phyloP scores from a whole-genome alignment of 106 monocot genomes.

The Dendrobium nobile region DNA sequence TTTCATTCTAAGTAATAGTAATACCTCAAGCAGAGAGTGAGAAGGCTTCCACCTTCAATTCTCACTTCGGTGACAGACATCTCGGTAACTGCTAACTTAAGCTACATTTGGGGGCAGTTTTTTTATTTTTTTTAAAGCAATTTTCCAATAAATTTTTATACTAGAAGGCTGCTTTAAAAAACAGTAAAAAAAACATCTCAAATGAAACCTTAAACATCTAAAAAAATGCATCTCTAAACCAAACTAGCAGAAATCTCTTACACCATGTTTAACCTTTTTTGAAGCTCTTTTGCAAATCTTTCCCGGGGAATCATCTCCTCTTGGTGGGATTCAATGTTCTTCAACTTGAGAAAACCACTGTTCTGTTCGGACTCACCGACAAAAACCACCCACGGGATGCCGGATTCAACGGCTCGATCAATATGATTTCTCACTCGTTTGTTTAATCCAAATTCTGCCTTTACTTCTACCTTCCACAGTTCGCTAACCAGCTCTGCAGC shows the following conservation, averaged over 20 bases:
- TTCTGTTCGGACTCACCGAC: conserved; percentile 61
- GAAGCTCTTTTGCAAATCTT: conserved; percentile 46
- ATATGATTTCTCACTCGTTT: conserved; percentile 80
- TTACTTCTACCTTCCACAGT: conserved; percentile 77
- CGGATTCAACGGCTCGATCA: conserved; percentile 42
- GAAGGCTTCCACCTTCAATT: no score
- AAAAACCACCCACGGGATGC: conserved; percentile 80
- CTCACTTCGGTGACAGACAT: no score
- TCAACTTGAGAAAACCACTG: conserved; percentile 59
- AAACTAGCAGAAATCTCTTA: background rate
- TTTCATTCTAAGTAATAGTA: no score
- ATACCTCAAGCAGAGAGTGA: no score
- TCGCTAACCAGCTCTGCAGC: conserved; percentile 68
- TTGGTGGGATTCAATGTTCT: conserved; percentile 57
- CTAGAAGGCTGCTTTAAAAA: no score
- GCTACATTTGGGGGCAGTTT: no score
- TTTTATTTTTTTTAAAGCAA: no score
- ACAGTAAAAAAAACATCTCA: no score
- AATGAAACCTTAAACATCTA: no score
- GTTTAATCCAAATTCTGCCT: conserved; percentile 63
- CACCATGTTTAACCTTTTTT: conserved; percentile 19
- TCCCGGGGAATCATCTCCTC: conserved; percentile 55
- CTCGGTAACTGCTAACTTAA: no score
- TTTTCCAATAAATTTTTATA: no score
- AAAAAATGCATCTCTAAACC: no score